Evolutionary conservation across 2,329 filamentous ascomycete genomes (phyloP).

Genomic region (Paecilomyces sp.): DNA sequence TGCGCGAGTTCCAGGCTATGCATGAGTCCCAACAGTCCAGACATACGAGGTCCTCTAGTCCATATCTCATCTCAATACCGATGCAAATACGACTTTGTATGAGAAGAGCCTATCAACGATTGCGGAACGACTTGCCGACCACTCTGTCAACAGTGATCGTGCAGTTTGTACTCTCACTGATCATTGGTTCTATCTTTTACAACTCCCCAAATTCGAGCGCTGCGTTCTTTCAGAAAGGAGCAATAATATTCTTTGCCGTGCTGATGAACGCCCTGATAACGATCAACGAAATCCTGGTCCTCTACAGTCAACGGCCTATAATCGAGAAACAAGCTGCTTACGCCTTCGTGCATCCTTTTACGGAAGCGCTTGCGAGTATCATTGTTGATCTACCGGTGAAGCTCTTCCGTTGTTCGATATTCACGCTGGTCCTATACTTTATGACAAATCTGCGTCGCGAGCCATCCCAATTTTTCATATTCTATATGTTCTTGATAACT

Average conservation of each 20-base stretch:
- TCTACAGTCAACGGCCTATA: conserved; percentile 84
- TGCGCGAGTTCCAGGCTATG: not conserved
- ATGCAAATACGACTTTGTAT: conserved; percentile 76
- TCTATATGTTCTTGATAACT: conserved; percentile 66
- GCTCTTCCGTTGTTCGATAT: conserved; percentile 61
- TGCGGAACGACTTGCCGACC: conserved; percentile 69
- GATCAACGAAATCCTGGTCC: conserved; percentile 59
- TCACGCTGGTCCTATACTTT: conserved; percentile 80
- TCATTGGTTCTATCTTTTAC: conserved; percentile 76
- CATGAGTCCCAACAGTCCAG: not conserved
- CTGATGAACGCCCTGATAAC: conserved; percentile 70
- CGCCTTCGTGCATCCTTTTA: conserved; percentile 81
- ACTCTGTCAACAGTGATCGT: conserved; percentile 59
- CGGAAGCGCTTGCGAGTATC: conserved; percentile 84
- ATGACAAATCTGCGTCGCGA: conserved; percentile 73
- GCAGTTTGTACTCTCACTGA: conserved; percentile 69
- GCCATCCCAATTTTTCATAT: conserved; percentile 76
- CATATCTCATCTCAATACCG: conserved; percentile 70
- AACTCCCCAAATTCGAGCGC: conserved; percentile 58
- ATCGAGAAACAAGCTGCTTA: conserved; percentile 86
- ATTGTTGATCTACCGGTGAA: conserved; percentile 81
- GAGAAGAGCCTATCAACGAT: conserved; percentile 69
- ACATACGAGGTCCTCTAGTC: conserved; percentile 67
- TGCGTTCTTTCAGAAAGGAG: conserved; percentile 73
- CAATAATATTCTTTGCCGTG: conserved; percentile 80